Evolutionary conservation across 2,329 filamentous ascomycete genomes (phyloP), one percentile per base, ranked within the genome.

Genomic region (Penicillium sp.): DNA sequence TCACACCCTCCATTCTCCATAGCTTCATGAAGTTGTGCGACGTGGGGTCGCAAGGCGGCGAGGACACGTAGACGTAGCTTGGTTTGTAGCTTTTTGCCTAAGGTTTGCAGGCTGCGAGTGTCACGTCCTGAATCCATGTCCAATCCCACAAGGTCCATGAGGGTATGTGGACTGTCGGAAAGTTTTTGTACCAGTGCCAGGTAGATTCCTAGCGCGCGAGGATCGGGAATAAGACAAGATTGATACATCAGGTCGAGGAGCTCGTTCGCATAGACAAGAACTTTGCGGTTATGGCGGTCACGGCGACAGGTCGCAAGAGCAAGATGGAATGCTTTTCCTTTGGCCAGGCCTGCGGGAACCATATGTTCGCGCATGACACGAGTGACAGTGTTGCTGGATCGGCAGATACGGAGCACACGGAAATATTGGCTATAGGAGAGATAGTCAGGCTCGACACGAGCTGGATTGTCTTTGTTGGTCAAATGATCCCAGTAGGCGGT

Each of bases 401-500:
- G 84, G 34, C 79, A 81, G 27, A 77, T 66, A 42, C 82, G 80
- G 28, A 93, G 76, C 34, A 87, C 65, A 43, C 80, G 78, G 13
- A 96, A 74, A 59, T 88, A 83, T 53, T 76, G 73, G 54, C 82
- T 74, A 69, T 84, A 86, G 62, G 88, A 89, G 52, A 83, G 77
- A 7, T 73, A 59, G 63, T 96, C 90, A 0, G 91, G 89, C 2
- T 72, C 63, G 49, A 96, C 69, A n/a, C 70, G 69, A 6, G 60
- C 48, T 3, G 61, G 50, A 0, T 60, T 68, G 5, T 34, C 31
- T 34, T 10, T 8, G 1, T 74, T 65, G 6, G 84, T 86, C 47
- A 96, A 72, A 5, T 84, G 63, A 14, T 84, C 73, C 90, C 90
- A 97, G 46, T 96, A 97, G 26, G 76, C 76, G 42, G 78, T 69